Evolutionary conservation across 2,329 filamentous ascomycete genomes (phyloP), one percentile per base, ranked within the genome.

Genomic region (Alternaria ventricosa): DNA sequence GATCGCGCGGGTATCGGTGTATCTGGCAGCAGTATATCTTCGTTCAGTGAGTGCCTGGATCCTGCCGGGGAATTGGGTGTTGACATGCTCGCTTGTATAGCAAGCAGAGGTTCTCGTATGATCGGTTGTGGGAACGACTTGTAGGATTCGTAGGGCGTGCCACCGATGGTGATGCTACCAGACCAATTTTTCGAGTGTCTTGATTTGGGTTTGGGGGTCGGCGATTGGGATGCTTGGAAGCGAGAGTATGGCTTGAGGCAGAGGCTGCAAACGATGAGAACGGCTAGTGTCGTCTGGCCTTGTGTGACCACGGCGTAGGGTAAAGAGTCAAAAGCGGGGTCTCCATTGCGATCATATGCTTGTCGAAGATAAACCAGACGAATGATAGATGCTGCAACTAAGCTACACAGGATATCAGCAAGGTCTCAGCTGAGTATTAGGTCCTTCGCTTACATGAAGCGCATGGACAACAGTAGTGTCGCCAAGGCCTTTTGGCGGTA

Each of bases 221-320:
- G 64, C 7, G 59, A 63, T 33, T 36, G 56, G 6, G 62, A 18
- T 28, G 45, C 59, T 20, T 71, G 57, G 18, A 51, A 47, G 20
- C 12, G 44, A 68, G 53, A 66, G 50, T 22, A 68, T 1, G 68
- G 70, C 27, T 69, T 68, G 18, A 77, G 56, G 5, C 66, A 68
- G 11, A 70, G 67, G 4, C 53, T 70, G 47, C 71, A 75, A 43
- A 71, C 61, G 9, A 77, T 46, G 13, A 76, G 63, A 4, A 71
- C 61, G 23, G 71, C 71, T 18, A 76, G 61, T 1, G 68, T 66
- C 10, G 70, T 64, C 36, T 76, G 72, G 27, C 55, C 55, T 63
- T 74, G 72, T 15, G 72, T 72, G n/a, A 63, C 59, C 27, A 73
- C 68, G 15, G 46, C 50, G 51, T 74, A 76, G 3, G 70, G 72